Percentiles rank a stretch among this genome's conserved stretches.
phyloP scores from a whole-genome alignment of 2,329 filamentous ascomycete genomes.

The Lachnellula occidentalis region DNA sequence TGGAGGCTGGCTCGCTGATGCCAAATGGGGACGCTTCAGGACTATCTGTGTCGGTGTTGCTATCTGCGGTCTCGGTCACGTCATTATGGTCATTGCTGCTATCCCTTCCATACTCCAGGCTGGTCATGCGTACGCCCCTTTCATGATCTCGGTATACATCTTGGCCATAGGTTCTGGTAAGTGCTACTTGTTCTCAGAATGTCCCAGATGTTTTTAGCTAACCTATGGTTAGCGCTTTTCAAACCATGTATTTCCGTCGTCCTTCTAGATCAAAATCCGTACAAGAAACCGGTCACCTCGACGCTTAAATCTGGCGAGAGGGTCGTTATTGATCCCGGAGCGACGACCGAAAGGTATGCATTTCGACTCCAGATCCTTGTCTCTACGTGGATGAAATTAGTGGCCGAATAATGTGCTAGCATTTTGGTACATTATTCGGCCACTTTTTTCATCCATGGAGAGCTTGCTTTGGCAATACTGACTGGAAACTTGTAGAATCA shows the following conservation, averaged over 20 bases:
- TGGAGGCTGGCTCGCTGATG: slow-evolving; percentile 54
- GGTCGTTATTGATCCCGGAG: slow-evolving; percentile 54
- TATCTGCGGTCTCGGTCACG: slow-evolving; percentile 55
- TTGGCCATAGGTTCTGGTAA: slow-evolving; percentile 26
- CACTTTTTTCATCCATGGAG: no score
- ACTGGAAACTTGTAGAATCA: slow-evolving; percentile 5
- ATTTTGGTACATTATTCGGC: no score
- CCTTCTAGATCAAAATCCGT: slow-evolving; percentile 51
- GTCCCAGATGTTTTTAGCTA: slow-evolving; percentile 47
- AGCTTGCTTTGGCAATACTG: no score
- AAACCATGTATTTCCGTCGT: slow-evolving; percentile 64
- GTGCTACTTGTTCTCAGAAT: slow-evolving; percentile 43
- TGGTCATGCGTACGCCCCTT: slow-evolving; percentile 58
- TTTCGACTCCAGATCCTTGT: no score
- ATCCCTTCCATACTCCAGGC: slow-evolving; percentile 51
- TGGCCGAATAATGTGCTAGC: no score
- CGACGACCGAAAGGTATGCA: slow-evolving; percentile 44
- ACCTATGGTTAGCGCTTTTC: slow-evolving; percentile 61
- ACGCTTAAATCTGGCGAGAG: slow-evolving; percentile 49
- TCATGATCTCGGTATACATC: slow-evolving; percentile 26
- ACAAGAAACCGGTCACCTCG: slow-evolving; percentile 38
- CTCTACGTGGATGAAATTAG: no score
- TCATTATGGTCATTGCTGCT: slow-evolving; percentile 57
- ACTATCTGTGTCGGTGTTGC: slow-evolving; percentile 46
- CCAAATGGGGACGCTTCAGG: slow-evolving; percentile 59